Conservation (phyloP, 345 rosid genomes). For the Citropsis articulata region DNA sequence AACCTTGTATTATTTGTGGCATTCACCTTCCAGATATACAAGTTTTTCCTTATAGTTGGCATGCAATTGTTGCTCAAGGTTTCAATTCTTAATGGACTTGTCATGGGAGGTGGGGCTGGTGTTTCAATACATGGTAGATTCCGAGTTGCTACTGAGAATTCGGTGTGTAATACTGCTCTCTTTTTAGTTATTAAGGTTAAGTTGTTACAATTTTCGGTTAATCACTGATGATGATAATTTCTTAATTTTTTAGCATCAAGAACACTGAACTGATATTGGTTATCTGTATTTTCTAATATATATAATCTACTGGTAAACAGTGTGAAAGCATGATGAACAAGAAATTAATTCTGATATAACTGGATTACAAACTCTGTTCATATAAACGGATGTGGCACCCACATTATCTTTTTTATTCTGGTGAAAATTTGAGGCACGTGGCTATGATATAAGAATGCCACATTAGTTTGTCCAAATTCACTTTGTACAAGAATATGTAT, state of each 20-base stretch:
- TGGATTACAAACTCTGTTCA: too few relatives aligned
- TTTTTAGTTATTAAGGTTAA: not conserved
- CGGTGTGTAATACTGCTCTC: constrained; percentile 35
- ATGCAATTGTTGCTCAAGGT: constrained; percentile 38
- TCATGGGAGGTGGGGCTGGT: constrained; percentile 92
- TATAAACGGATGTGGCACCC: too few relatives aligned
- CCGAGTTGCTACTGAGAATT: constrained; percentile 76
- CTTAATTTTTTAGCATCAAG: not conserved
- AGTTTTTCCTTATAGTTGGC: not conserved
- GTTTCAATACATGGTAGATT: constrained; percentile 71
- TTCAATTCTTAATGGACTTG: constrained; percentile 76
- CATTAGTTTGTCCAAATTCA: too few relatives aligned
- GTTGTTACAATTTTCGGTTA: not conserved
- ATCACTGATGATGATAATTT: not conserved
- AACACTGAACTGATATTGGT: not conserved
- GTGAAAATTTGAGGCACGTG: too few relatives aligned
- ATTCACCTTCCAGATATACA: not conserved
- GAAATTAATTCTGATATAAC: not conserved
- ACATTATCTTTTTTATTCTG: too few relatives aligned
- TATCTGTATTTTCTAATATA: not conserved
- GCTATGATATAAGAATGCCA: too few relatives aligned
- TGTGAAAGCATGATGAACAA: not conserved
- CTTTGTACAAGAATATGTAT: too few relatives aligned
- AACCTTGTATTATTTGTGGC: not conserved
- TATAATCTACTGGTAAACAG: not conserved